Percentiles rank a stretch among this genome's conserved stretches.
Conservation (phyloP, 257 asterid genomes). For the Nicotiana knightiana region DNA sequence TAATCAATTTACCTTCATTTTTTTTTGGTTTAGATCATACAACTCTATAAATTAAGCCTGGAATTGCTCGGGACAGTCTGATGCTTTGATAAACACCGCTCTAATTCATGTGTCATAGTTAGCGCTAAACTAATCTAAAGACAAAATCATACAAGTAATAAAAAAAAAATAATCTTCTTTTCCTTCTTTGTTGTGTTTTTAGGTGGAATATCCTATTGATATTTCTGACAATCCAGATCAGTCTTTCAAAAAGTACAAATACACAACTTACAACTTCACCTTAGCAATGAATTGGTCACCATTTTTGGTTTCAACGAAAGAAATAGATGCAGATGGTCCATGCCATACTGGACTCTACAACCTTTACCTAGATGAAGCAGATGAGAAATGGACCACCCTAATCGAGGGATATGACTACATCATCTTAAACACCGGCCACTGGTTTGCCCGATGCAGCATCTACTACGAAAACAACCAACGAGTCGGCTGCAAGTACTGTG, state of each 20-base stretch:
- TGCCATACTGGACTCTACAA: slow-evolving; percentile 37
- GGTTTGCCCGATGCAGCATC: slow-evolving; percentile 32
- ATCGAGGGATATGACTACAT: slow-evolving; percentile 43
- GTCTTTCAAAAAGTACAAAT: slow-evolving; percentile 39
- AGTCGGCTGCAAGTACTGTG: slow-evolving; percentile 19
- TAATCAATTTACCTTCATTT: too few species aligned
- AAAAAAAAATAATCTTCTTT: neutral
- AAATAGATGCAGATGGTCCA: slow-evolving; percentile 29
- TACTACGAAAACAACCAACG: slow-evolving; percentile 18
- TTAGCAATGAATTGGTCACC: slow-evolving; percentile 48
- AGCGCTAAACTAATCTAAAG: neutral
- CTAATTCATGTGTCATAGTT: neutral
- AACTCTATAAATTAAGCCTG: neutral
- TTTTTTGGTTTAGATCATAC: neutral
- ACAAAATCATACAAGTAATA: neutral
- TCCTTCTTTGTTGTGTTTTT: neutral
- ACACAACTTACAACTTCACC: slow-evolving; percentile 44
- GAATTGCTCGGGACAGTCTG: neutral
- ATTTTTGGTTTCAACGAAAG: slow-evolving; percentile 37
- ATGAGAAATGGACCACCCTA: slow-evolving; percentile 43
- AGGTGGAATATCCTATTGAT: slow-evolving; percentile 60
- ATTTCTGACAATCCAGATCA: slow-evolving; percentile 34
- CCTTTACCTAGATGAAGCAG: slow-evolving; percentile 55
- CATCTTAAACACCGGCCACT: slow-evolving; percentile 59
- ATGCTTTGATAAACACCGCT: neutral